phyloP scores from a whole-genome alignment of 495 filamentous ascomycete genomes.

The Cryomyces minteri region DNA sequence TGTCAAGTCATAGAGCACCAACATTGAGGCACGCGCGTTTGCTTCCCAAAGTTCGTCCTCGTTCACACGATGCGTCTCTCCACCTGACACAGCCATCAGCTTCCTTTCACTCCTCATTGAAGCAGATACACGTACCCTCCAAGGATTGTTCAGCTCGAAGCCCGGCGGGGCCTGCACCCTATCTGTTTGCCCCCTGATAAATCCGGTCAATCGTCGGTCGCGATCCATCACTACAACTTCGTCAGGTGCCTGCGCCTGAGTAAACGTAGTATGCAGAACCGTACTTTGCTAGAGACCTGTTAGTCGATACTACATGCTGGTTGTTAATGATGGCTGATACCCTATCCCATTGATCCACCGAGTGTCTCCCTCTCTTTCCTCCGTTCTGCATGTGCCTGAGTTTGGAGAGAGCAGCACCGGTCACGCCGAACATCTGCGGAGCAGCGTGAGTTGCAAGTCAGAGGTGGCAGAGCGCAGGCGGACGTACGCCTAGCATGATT shows the following conservation, averaged over 20 bases:
- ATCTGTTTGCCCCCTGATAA: conserved; percentile 68
- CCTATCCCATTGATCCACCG: conserved; percentile 81
- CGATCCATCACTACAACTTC: conserved; percentile 75
- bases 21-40: too few species aligned
- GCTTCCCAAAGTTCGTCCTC: too few species aligned
- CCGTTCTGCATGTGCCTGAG: conserved; percentile 70
- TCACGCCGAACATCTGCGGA: conserved; percentile 72
- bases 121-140: conserved; percentile 43
- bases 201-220: conserved; percentile 77
- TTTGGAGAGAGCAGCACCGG: conserved; percentile 55
- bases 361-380: conserved; percentile 68
- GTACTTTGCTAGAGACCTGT: conserved; percentile 54
- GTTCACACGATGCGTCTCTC: too few species aligned
- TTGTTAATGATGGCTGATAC: conserved; percentile 29
- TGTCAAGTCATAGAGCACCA: too few species aligned
- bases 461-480: conserved; percentile 2
- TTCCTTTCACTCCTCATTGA: too few species aligned
- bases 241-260: background rate
- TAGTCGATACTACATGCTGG: conserved; percentile 17
- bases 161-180: conserved; percentile 59
- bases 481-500: conserved; percentile 71
- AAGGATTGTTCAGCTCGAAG: conserved; percentile 90
- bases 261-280: conserved; percentile 12
- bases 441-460: too few species aligned
- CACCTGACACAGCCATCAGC: too few species aligned